A percentile compares a stretch with the other conserved stretches of the same genome.
phyloP scores from a whole-genome alignment of 2,329 filamentous ascomycete species.

The Albophoma yamanashiensis region DNA sequence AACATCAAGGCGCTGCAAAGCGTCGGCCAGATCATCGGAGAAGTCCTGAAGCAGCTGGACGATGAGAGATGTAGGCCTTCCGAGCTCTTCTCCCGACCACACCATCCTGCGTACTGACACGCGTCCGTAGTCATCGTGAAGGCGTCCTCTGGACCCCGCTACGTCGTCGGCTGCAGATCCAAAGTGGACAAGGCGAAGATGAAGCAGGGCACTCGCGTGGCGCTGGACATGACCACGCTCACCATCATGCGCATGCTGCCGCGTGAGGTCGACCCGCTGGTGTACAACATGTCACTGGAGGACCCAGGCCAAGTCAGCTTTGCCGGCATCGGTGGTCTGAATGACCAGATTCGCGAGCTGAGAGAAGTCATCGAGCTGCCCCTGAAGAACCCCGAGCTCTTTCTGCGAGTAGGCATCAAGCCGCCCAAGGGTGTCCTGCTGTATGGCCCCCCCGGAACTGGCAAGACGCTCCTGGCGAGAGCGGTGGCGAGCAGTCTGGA shows the following conservation, averaged over 20 bases:
- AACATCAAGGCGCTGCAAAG: slow-evolving; percentile 99
- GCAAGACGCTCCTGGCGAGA: slow-evolving; percentile 88
- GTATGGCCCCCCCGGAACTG: slow-evolving; percentile 92
- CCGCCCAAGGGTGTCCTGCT: slow-evolving; percentile 94
- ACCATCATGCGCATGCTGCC: slow-evolving; percentile 99
- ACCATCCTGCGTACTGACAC: not conserved
- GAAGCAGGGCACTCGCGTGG: slow-evolving; percentile 96
- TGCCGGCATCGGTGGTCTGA: slow-evolving; percentile 91
- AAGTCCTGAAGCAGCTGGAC: slow-evolving; percentile 96
- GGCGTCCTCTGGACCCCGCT: slow-evolving; percentile 91
- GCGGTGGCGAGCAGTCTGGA: slow-evolving; percentile 94
- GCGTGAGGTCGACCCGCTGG: slow-evolving; percentile 92
- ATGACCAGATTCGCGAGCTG: slow-evolving; percentile 95
- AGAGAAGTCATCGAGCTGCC: slow-evolving; percentile 96
- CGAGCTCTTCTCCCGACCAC: not conserved
- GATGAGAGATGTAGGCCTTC: slow-evolving; percentile 81
- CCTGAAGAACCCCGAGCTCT: slow-evolving; percentile 96
- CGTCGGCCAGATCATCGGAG: slow-evolving; percentile 97
- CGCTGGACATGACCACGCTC: slow-evolving; percentile 97
- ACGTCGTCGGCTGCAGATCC: slow-evolving; percentile 95
- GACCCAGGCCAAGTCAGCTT: slow-evolving; percentile 97
- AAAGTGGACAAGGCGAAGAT: slow-evolving; percentile 97
- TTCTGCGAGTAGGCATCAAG: slow-evolving; percentile 95
- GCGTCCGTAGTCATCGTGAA: slow-evolving; percentile 80
- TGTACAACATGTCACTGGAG: slow-evolving; percentile 99